These are phyloP conservation scores for Biscogniauxia marginata DNA, from an alignment of 2,329 filamentous ascomycete genomes.

Conservation along the genomic window DNA sequence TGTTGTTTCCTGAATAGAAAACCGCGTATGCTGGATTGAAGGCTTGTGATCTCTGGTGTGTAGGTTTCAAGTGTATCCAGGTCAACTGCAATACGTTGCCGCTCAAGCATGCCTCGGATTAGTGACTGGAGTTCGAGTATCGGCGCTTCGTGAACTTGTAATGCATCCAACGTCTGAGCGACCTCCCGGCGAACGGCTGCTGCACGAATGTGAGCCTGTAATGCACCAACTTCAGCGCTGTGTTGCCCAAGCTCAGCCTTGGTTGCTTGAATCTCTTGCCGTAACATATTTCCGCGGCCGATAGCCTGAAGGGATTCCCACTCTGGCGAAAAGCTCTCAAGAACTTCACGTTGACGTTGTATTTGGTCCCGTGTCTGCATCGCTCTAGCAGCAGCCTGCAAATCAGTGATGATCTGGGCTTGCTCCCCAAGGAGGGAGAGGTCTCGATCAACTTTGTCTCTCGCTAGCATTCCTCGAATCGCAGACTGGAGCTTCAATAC, in stretches of 20 bases:
- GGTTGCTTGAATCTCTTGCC: slow-evolving; percentile 43
- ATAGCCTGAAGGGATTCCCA: slow-evolving; percentile 52
- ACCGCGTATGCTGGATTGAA: slow-evolving; percentile 70
- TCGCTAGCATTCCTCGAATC: slow-evolving; percentile 64
- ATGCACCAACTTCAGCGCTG: slow-evolving; percentile 40
- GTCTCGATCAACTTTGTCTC: slow-evolving; percentile 49
- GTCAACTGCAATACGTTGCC: slow-evolving; percentile 48
- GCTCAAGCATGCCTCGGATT: slow-evolving; percentile 60
- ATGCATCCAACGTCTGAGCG: slow-evolving; percentile 44
- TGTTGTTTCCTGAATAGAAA: slow-evolving; percentile 61
- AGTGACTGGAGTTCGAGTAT: slow-evolving; percentile 56
- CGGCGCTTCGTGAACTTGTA: slow-evolving; percentile 40
- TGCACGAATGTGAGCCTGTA: slow-evolving; percentile 49
- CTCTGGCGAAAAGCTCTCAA: slow-evolving; percentile 47
- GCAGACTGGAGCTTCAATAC: slow-evolving; percentile 64
- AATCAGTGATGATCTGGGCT: slow-evolving; percentile 17
- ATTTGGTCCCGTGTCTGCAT: slow-evolving; percentile 57
- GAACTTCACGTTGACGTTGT: slow-evolving; percentile 47
- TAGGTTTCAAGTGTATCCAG: slow-evolving; percentile 57
- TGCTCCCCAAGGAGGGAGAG: slow-evolving; percentile 22
- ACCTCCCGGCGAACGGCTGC: slow-evolving; percentile 53
- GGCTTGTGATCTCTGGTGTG: slow-evolving; percentile 52
- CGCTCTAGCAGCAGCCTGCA: slow-evolving; percentile 68
- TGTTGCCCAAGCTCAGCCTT: slow-evolving; percentile 49
- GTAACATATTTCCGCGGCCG: slow-evolving; percentile 47